These are phyloP conservation scores for Ceratocystis huliohia DNA, from an alignment of 2,329 filamentous ascomycete genomes.

Conservation along the genomic window DNA sequence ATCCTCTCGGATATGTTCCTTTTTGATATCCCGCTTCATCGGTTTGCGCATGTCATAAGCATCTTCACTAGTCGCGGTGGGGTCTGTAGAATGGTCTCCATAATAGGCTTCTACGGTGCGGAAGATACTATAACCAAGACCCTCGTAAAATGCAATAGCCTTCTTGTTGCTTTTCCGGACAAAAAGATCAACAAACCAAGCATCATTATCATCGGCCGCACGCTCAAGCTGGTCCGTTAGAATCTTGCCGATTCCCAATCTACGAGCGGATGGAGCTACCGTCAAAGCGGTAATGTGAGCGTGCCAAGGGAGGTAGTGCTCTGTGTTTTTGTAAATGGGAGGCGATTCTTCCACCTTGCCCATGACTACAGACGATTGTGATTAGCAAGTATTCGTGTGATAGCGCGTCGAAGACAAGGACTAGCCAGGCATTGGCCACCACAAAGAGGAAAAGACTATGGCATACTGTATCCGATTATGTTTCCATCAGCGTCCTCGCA, in stretches of 20 bases:
- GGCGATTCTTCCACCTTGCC: constrained; percentile 89
- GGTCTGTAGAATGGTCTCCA: constrained; percentile 62
- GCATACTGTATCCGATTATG: constrained; percentile 84
- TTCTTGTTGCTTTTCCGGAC: constrained; percentile 78
- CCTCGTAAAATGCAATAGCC: constrained; percentile 79
- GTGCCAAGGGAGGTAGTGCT: constrained; percentile 98
- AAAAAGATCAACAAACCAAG: constrained; percentile 94
- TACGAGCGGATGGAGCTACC: constrained; percentile 72
- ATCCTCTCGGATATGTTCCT: constrained; percentile 64
- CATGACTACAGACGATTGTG: constrained; percentile 55
- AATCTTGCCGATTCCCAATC: constrained; percentile 74
- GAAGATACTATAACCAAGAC: constrained; percentile 85
- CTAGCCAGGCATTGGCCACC: constrained; percentile 10
- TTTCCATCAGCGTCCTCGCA: constrained; percentile 77
- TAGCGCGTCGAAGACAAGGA: not conserved
- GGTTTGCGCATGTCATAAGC: constrained; percentile 96
- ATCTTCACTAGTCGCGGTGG: constrained; percentile 58
- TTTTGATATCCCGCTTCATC: constrained; percentile 63
- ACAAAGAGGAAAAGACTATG: not conserved
- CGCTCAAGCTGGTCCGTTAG: constrained; percentile 70
- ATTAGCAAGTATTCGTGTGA: not conserved
- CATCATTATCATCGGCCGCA: constrained; percentile 67
- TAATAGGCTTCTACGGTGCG: constrained; percentile 86
- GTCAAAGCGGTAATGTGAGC: constrained; percentile 95
- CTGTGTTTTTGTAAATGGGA: constrained; percentile 57